Evolutionary conservation across 1,139 yeast genomes (phyloP), one percentile per base, ranked within the genome.

Genomic region (Pneumocystis wakefieldiae): DNA sequence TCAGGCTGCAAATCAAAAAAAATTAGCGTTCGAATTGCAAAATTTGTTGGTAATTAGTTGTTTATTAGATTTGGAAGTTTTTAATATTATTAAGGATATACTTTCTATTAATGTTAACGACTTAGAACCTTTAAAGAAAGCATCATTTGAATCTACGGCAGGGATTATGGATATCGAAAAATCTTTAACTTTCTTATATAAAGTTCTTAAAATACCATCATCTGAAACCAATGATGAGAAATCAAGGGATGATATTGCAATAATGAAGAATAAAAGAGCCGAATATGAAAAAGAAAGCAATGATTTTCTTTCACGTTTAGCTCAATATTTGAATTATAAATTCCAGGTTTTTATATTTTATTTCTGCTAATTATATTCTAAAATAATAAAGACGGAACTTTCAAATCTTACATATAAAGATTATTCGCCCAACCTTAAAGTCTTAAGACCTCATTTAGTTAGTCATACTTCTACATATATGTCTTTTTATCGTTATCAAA

Each of bases 1-100:
- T 2, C 86, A 85, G 69, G 83, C 92, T 4, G 84, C 88, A 55
- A 91, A 91, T 73, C 88, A 87, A 73, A 87, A 87, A 69, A 73
- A 80, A 28, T 76, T 91, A 57, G 85, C 84, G 78, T 81, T 80
- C 62, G 92, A 87, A 65, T 78, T 90, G 65, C 81, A 82, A 63
- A 81, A 80, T n/a, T 78, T 89, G 28, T 24, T 48, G 55, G 55
- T 48, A 48, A 48, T 48, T 24, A 48, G 12, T 48, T 48, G 4
- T 24, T 42, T 24, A 48, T 48, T 48, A 24, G 24, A 24, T 24
- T 48, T 19, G 3, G 7, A 24, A 48, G 24, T 14, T 4, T 24
- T 48, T 48, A 48, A 48, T 48, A 32, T 8, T 12, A 48, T 19
- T 62, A 75, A 89, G 66, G 81, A 81, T 62, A 86, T 89, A 32